A percentile compares a stretch with the other conserved stretches of the same genome.
Evolutionary conservation across 1,284 basidiomycete species (phyloP).

Genomic region (Tetrapyrgos nigripes): DNA sequence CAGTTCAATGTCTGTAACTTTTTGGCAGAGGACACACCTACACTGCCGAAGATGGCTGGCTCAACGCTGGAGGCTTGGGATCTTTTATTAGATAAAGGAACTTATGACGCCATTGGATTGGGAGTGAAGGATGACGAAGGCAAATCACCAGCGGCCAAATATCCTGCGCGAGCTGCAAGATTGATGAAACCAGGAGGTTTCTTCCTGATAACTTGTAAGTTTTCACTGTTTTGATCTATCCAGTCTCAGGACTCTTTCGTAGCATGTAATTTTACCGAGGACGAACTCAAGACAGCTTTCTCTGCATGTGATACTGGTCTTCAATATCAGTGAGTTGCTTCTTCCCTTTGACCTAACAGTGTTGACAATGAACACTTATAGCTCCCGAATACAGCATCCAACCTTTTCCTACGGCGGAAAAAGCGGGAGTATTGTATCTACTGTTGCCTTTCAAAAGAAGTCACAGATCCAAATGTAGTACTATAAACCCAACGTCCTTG

Average conservation of each 20-base stretch:
- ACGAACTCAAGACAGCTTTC: slow-evolving; percentile 75
- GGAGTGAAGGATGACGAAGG: slow-evolving; percentile 66
- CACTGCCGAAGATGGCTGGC: slow-evolving; percentile 33
- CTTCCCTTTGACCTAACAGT: not conserved
- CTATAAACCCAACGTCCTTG: no score
- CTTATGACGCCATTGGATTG: slow-evolving; percentile 88
- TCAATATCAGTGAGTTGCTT: slow-evolving; percentile 58
- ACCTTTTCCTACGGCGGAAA: slow-evolving; percentile 80
- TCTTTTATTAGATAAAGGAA: slow-evolving; percentile 80
- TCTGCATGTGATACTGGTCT: slow-evolving; percentile 54
- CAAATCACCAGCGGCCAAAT: slow-evolving; percentile 59
- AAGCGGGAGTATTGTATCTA: slow-evolving; percentile 75
- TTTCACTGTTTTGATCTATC: not conserved
- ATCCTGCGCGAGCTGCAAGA: slow-evolving; percentile 64
- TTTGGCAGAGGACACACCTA: slow-evolving; percentile 51
- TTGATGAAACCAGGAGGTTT: slow-evolving; percentile 72
- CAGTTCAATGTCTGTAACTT: slow-evolving; percentile 68
- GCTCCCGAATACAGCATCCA: slow-evolving; percentile 74
- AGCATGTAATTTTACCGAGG: slow-evolving; percentile 92
- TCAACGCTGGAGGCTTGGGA: slow-evolving; percentile 54
- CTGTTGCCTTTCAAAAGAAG: slow-evolving; percentile 78
- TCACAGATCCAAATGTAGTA: not conserved
- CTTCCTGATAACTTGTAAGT: slow-evolving; percentile 85
- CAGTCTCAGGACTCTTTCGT: not conserved
- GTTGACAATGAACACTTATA: slow-evolving; percentile 30